These are phyloP conservation scores for Pyrrhoderma noxium DNA, from an alignment of 1,284 basidiomycete species.

Conservation along the genomic window DNA sequence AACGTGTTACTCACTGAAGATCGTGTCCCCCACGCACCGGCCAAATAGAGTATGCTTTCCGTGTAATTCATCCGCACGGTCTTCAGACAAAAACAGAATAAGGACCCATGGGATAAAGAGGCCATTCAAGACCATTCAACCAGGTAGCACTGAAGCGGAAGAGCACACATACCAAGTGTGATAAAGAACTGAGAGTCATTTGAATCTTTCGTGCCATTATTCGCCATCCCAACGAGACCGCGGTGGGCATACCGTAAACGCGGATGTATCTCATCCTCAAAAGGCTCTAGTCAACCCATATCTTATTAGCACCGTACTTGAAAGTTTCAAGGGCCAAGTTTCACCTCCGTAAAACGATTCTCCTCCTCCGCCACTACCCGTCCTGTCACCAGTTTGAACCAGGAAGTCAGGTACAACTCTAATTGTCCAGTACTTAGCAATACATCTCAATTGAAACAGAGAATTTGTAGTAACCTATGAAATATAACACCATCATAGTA, in stretches of 20 bases:
- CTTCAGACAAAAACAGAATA: conserved; percentile 32
- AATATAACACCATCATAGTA: conserved; percentile 96
- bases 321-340: conserved; percentile 21
- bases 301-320: neutral
- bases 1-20: conserved; percentile 62
- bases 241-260: conserved; percentile 79
- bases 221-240: conserved; percentile 92
- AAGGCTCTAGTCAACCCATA: conserved; percentile 53
- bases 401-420: conserved; percentile 84
- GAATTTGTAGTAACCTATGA: conserved; percentile 55
- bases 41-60: conserved; percentile 88
- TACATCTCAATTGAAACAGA: neutral
- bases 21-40: conserved; percentile 71
- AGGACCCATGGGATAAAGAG: neutral
- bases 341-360: conserved; percentile 86
- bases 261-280: conserved; percentile 91
- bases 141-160: neutral
- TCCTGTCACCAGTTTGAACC: conserved; percentile 92
- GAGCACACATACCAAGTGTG: conserved; percentile 61
- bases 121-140: neutral
- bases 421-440: neutral
- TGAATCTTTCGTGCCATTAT: conserved; percentile 75
- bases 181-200: conserved; percentile 91
- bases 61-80: conserved; percentile 82
- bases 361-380: conserved; percentile 86